A percentile compares a stretch with the other conserved stretches of the same genome.
Evolutionary conservation across 2,329 filamentous ascomycete species (phyloP).

Genomic region (Pestalotiopsis sp.): DNA sequence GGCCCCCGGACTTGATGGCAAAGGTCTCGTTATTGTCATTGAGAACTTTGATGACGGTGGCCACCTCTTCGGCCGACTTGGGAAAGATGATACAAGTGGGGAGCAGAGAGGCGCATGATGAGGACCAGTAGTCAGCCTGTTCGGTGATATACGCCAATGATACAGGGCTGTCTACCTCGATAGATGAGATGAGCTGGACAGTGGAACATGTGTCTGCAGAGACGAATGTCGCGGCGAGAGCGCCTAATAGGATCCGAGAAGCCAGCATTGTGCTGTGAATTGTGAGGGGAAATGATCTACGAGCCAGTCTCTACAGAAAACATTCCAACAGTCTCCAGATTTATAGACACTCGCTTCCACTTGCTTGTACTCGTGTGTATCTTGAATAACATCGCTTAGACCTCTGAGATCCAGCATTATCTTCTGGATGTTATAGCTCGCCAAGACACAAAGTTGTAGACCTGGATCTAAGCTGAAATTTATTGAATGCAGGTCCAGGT

Average conservation of each 20-base stretch:
- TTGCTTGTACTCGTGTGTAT: too few relatives aligned
- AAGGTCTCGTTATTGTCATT: slow-evolving; percentile 49
- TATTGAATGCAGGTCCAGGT: slow-evolving; percentile 6
- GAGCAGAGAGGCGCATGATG: slow-evolving; percentile 41
- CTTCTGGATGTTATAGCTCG: neutral
- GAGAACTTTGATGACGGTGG: slow-evolving; percentile 51
- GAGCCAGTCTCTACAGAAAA: neutral
- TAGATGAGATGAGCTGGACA: slow-evolving; percentile 33
- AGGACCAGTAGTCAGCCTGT: slow-evolving; percentile 48
- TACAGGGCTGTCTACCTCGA: slow-evolving; percentile 36
- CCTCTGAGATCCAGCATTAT: neutral
- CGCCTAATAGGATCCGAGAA: neutral
- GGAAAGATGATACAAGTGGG: slow-evolving; percentile 52
- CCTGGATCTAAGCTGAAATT: slow-evolving; percentile 1
- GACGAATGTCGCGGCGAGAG: slow-evolving; percentile 19
- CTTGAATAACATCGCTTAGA: too few relatives aligned
- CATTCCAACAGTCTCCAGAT: neutral
- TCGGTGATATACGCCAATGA: slow-evolving; percentile 38
- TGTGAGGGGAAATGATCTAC: neutral
- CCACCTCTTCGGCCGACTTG: slow-evolving; percentile 52
- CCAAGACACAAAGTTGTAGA: neutral
- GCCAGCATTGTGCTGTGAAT: neutral
- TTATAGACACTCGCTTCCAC: neutral
- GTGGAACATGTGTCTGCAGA: slow-evolving; percentile 40
- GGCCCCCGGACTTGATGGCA: slow-evolving; percentile 60